Percentiles rank a stretch among this genome's conserved stretches.
Evolutionary conservation across 768 basidiomycete species (phyloP).

Genomic region (Boletus reticuloceps): DNA sequence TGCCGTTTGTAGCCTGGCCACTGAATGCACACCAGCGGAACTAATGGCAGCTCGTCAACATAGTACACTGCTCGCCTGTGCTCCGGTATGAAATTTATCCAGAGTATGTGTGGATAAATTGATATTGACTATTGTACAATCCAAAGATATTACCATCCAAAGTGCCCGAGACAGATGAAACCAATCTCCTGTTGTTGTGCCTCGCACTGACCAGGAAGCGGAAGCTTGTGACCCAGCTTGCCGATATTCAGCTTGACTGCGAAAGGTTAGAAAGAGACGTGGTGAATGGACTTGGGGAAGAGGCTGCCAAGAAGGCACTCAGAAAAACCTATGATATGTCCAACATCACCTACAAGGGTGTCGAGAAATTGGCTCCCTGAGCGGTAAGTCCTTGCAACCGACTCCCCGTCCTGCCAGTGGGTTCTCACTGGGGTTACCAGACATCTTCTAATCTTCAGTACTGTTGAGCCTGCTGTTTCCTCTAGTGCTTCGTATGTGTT

Average conservation of each 20-base stretch:
- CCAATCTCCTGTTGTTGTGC: neutral
- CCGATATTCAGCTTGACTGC: neutral
- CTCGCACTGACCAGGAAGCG: neutral
- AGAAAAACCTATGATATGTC: neutral
- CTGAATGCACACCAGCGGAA: neutral
- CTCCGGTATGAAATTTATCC: neutral
- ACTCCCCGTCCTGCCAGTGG: too few species aligned
- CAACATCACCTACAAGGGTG: neutral
- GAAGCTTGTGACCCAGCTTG: neutral
- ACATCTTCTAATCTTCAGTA: neutral
- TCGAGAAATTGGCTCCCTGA: neutral
- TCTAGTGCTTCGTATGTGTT: too few species aligned
- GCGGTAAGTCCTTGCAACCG: neutral
- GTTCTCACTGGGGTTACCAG: neutral
- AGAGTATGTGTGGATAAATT: neutral
- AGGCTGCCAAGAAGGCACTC: neutral
- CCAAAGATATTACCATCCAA: neutral
- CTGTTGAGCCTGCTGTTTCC: too few species aligned
- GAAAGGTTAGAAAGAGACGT: neutral
- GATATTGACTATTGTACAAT: neutral
- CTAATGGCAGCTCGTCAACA: neutral
- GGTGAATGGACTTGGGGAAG: neutral
- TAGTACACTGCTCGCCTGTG: neutral
- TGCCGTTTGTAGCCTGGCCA: neutral
- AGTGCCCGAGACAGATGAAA: neutral